Evolutionary conservation across 768 basidiomycete species (phyloP), one percentile per base, ranked within the genome.

Genomic region (Tubosaeta sp.): DNA sequence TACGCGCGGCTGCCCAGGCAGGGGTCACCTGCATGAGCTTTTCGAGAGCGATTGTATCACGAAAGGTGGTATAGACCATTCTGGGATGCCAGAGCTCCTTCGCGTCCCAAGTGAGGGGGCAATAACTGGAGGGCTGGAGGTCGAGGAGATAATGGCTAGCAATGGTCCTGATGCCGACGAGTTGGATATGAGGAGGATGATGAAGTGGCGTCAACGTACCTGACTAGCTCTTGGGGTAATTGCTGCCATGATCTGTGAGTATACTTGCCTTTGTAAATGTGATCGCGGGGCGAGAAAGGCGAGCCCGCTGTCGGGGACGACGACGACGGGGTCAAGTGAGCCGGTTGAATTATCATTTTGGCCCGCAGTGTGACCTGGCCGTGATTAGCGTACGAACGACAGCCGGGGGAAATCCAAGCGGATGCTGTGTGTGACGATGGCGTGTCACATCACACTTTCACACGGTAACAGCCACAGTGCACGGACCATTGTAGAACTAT

Each of bases 11-110:
- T 42, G 69, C 68, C 85, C 85, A 87, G 47, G 80, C 60, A 0
- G 79, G 78, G 60, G 81, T 84, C 53, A 86, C 71, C 35, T 68
- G 59, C 84, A 86, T 86, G 46, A 87, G 59, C 54, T 73, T 74
- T 60, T 86, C 84, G 19, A 87, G 62, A 11, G 81, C 77, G 21
- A 70, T 64, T 18, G 80, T 77, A 71, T 87, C 83, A 63, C 85
- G 83, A 57, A 87, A 66, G 41, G 76, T 72, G 11, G 76, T 73
- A 64, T 79, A 88, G 1, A 83, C 77, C 68, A 85, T 79, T 52
- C 83, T 72, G 10, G 75, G 73, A 39, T 79, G 77, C 86, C 84
- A 87, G 13, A 72, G 63, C 42, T 81, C 77, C 49, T 73, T 76
- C 66, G 61, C 67, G 59, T 71, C 72, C 76, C 76, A 78, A 29